Base-by-base conservation (phyloP, 1,139 yeast genomes). In the Yamadazyma diospyri region DNA sequence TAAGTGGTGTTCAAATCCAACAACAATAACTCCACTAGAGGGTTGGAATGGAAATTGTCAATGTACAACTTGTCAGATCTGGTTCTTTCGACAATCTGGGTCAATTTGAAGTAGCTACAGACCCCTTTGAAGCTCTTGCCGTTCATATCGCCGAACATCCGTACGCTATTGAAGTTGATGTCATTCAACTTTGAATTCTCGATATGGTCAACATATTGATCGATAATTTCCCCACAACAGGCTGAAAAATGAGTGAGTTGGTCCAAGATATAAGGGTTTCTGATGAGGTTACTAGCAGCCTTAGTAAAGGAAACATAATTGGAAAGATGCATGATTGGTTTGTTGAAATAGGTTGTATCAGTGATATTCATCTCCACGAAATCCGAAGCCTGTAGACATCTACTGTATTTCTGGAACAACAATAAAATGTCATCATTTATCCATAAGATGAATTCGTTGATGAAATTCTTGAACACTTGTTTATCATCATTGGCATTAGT, bases 231-330 rank as follows among this genome's bases (percentile, higher is more conserved):
- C 4, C 37, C 27, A 33, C 65, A 51, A 10, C 47, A 46, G 4
- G 23, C 17, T 25, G 40, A 45, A 20, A 53, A 48, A 3, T 31
- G 38, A 15, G 36, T 27, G 23, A 69, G 50, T 40, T 57, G 65
- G 14, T 62, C 69, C 23, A 63, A 41, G 11, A 67, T 53, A 38
- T 65, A 68, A 9, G 74, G 74, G 38, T 68, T 68, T 32, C 72
- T 52, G 13, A 59, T 40, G n/a, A 48, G 28, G 2, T 34, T 26
- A 8, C 46, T 27, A 9, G 64, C 47, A 3, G 44, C 34, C 11
- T 48, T 48, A 18, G 64, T 52, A 43, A 68, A 64, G 2, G 42
- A 39, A n/a, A 59, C 36, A 43, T 66, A 67, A 39, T 55, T 51
- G 3, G 36, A 25, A 34, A 62, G 58, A 38, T 65, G 64, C 25